Evolutionary conservation across 2,329 filamentous ascomycete genomes (phyloP), one percentile per base, ranked within the genome.

Genomic region (Talaromyces sp.): DNA sequence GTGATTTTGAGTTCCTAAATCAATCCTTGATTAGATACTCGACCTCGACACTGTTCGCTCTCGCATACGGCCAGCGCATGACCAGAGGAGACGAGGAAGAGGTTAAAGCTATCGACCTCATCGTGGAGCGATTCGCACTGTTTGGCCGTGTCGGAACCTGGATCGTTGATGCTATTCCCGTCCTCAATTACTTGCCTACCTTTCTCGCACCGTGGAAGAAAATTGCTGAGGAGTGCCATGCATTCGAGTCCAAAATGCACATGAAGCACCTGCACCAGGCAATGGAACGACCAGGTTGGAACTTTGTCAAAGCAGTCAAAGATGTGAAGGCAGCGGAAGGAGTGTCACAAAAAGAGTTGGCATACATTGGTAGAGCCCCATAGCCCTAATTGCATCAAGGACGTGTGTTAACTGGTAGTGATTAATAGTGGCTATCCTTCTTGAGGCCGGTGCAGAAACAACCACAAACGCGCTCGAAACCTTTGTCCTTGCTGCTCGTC

Each of bases 61-160:
- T 85, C 7, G 77, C 81, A 3, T 85, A 85, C 68, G 83, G 84
- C 0, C 79, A 81, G 56, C 80, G 83, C 1, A 80, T 85, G 8
- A 61, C 65, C 1, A 69, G 67, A 22, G 69, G 69, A 63, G 79
- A 84, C 64, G 80, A 80, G 3, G 76, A 81, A 72, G 7, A 34
- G 29, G 27, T 54, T 8, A 54, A 54, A 34, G 27, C 27, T 36
- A 34, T 34, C 27, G 27, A 54, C n/a, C 51, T 34, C 8, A 54
- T 79, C 74, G 73, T 84, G 83, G 58, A 43, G 38, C 11, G 47
- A 29, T 13, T 73, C 27, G 53, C 11, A n/a, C 27, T 36, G 25
- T 15, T 45, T 11, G 38, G 19, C 4, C 56, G 29, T 34, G 54
- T 60, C 15, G 63, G 53, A 15, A 63, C 36, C 15, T 58, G 29